Conservation (phyloP, 2,329 filamentous ascomycete genomes). For the Scleromitrula shiraiana region DNA sequence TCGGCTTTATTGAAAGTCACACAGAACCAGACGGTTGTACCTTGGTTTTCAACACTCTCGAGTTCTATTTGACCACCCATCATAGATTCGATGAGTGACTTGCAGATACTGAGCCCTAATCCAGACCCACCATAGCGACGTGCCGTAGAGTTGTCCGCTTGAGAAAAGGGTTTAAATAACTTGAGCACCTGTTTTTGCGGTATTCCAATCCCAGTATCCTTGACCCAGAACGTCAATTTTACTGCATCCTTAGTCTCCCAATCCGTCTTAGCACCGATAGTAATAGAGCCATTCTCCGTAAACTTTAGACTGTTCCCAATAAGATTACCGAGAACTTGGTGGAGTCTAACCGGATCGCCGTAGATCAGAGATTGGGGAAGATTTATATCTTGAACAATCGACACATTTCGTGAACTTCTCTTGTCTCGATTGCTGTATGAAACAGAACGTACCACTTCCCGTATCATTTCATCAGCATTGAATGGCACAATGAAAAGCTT, state of each 20-base stretch:
- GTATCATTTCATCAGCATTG: conserved; percentile 58
- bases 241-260: conserved; percentile 62
- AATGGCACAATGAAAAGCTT: conserved; percentile 68
- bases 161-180: conserved; percentile 85
- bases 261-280: conserved; percentile 68
- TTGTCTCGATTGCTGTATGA: conserved; percentile 60
- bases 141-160: conserved; percentile 84
- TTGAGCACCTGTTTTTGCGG: conserved; percentile 74
- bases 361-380: conserved; percentile 60
- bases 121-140: conserved; percentile 89
- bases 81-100: conserved; percentile 85
- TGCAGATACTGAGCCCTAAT: conserved; percentile 87
- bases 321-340: conserved; percentile 70
- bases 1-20: conserved; percentile 79
- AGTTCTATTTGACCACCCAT: conserved; percentile 81
- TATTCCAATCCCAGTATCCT: conserved; percentile 88
- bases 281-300: conserved; percentile 78
- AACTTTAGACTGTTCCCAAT: conserved; percentile 94
- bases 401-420: conserved; percentile 53
- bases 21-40: conserved; percentile 70
- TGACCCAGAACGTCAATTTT: conserved; percentile 74
- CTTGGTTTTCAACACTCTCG: conserved; percentile 64
- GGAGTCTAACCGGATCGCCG: conserved; percentile 57
- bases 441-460: conserved; percentile 57
- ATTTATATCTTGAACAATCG: conserved; percentile 62